A percentile compares a stretch with the other conserved stretches of the same genome.
Conservation (phyloP, 805 yeast genomes). For the Yamadazyma scolyti region DNA sequence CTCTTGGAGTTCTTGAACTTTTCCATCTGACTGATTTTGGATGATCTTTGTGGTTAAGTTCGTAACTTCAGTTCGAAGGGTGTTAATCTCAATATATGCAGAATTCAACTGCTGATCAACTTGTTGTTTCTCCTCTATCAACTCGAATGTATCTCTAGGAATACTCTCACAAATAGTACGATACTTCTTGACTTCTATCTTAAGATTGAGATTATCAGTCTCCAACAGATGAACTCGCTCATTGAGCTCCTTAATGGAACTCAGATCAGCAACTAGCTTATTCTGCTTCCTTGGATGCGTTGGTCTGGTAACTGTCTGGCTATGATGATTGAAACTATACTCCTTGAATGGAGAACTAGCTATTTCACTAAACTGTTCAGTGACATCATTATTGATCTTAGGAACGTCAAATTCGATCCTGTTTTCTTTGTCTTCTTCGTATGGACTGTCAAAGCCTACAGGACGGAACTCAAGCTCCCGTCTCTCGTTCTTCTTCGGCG, state of each 20-base stretch:
- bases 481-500: too few species aligned
- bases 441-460: too few species aligned
- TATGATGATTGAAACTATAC: too few species aligned
- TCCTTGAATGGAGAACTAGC: slow-evolving; percentile 6
- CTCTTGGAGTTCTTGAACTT: too few species aligned
- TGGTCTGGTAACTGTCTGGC: too few species aligned
- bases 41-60: too few species aligned
- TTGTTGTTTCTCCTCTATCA: slow-evolving; percentile 36
- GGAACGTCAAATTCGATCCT: too few species aligned
- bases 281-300: too few species aligned
- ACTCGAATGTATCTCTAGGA: slow-evolving; percentile 37
- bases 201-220: slow-evolving; percentile 42
- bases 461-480: too few species aligned
- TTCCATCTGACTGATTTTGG: too few species aligned
- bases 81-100: slow-evolving; percentile 11
- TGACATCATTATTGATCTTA: too few species aligned
- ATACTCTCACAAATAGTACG: slow-evolving; percentile 37
- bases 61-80: slow-evolving; percentile 5
- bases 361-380: slow-evolving; percentile 5
- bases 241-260: slow-evolving; percentile 20
- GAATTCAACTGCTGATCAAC: slow-evolving; percentile 23
- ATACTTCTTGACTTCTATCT: slow-evolving; percentile 40
- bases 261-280: slow-evolving; percentile 10
- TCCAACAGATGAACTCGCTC: slow-evolving; percentile 22
- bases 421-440: too few species aligned